Evolutionary conservation across 75 land plant species (phyloP).

Genomic region (Cunninghamia lanceolata): DNA sequence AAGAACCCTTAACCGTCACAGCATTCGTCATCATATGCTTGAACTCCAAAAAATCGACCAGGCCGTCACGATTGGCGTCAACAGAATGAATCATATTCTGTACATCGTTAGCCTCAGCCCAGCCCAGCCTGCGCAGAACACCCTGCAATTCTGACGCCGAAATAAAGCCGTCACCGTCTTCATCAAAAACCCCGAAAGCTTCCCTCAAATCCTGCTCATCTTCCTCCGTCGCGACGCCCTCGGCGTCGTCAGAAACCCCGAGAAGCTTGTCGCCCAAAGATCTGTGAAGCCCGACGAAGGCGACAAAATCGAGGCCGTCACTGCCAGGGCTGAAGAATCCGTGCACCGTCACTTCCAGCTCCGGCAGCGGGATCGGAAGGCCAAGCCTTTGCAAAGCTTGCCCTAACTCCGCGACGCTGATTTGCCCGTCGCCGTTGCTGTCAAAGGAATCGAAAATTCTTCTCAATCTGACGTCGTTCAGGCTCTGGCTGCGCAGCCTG

Average conservation of each 20-base stretch:
- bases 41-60: conserved; percentile 73
- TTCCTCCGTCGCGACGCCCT: conserved; percentile 8
- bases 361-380: conserved; percentile 40
- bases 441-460: conserved; percentile 77
- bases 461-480: conserved; percentile 62
- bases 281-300: conserved; percentile 52
- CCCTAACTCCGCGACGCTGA: conserved; percentile 57
- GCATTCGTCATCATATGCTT: conserved; percentile 61
- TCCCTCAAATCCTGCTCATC: conserved; percentile 63
- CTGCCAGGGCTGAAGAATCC: conserved; percentile 7
- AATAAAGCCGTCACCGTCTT: conserved; percentile 78
- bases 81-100: conserved; percentile 56
- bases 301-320: conserved; percentile 57
- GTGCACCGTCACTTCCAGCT: conserved; percentile 8
- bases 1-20: background rate
- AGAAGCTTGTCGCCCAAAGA: conserved; percentile 45
- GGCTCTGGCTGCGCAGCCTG: conserved; percentile 58
- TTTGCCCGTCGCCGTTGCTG: conserved; percentile 70
- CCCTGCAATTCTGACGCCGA: conserved; percentile 57
- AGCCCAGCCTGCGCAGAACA: conserved; percentile 57
- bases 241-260: conserved; percentile 16
- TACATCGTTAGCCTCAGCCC: conserved; percentile 43
- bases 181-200: conserved; percentile 81
- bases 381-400: conserved; percentile 62
- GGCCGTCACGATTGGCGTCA: conserved; percentile 55